Evolutionary conservation across 2,329 filamentous ascomycete genomes (phyloP), one percentile per base, ranked within the genome.

Genomic region (Bipolaris victoriae): DNA sequence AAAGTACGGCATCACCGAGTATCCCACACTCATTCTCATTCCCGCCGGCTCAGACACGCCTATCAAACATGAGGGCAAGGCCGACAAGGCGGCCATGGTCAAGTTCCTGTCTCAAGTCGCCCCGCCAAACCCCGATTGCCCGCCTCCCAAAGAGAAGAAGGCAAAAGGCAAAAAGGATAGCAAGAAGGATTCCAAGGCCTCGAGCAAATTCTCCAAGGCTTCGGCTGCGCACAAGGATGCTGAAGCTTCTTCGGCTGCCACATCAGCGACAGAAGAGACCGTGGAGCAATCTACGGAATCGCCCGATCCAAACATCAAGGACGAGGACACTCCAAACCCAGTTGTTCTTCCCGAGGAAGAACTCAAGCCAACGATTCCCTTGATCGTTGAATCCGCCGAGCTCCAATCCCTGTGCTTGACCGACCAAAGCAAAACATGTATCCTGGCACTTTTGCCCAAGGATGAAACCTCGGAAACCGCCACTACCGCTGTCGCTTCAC

Each of bases 81-180:
- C 97, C 74, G 95, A 92, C 77, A 97, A 96, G 80, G 86, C 88
- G 16, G 84, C 85, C 33, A 89, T 99, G 77, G 81, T 93, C 57
- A 82, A 88, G 39, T 99, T 98, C 79, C 82, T 99, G 41, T 90
- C 88, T 2, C 88, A 96, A 76, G 87, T 84, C 31, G 91, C 89
- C 1, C 75, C 86, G 44, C 92, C 94, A 1, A 97, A 97, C 77
- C 88, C 89, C 1, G 90, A 93, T 63, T 87, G 90, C 16, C 84
- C 86, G 18, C 82, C 86, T 0, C 71, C 74, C 31, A 79, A 78
- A 59, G 76, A 79, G 51, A 80, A 80, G 63, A 80, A 82, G 68
- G 58, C 71, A 7, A 74, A 75, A 57, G 67, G 70, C 2, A 73
- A 80, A 59, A 79, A 77, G 64, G 75, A 77, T 20, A 74, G 82